Conservation (phyloP, 768 basidiomycete species). For the Collybia sp. region DNA sequence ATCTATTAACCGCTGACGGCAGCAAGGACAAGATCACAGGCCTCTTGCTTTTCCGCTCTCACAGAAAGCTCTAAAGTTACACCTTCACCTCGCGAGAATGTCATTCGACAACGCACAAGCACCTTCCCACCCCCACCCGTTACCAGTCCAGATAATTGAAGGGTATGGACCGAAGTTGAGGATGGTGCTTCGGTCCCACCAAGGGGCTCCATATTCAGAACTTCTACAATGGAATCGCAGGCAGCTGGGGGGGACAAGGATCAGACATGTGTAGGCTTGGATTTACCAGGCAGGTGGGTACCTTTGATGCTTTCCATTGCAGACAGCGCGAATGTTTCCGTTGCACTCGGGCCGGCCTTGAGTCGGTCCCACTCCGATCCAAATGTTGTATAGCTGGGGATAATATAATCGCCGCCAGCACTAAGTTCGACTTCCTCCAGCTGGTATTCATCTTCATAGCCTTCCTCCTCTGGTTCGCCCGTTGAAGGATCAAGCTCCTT, state of each 20-base stretch:
- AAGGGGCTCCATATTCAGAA: constrained; percentile 94
- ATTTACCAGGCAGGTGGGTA: constrained; percentile 19
- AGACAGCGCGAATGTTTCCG: constrained; percentile 91
- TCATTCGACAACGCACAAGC: constrained; percentile 93
- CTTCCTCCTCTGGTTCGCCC: constrained; percentile 94
- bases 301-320: constrained; percentile 94
- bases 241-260: constrained; percentile 55
- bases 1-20: constrained; percentile 69
- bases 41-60: constrained; percentile 86
- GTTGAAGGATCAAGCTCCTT: constrained; percentile 97
- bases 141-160: constrained; percentile 89
- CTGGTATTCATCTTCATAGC: constrained; percentile 99
- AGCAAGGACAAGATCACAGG: constrained; percentile 81
- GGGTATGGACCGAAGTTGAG: constrained; percentile 85
- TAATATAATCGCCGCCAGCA: constrained; percentile 90
- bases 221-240: constrained; percentile 92
- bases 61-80: constrained; percentile 91
- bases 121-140: constrained; percentile 95
- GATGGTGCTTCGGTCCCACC: constrained; percentile 85
- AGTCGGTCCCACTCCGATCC: constrained; percentile 94
- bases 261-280: no score
- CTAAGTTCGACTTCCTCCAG: constrained; percentile 93
- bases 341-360: constrained; percentile 68
- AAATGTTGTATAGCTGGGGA: constrained; percentile 93
- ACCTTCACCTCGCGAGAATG: constrained; percentile 82